Conservation (phyloP, 2,329 filamentous ascomycete genomes). For the Verticillium nubilum region DNA sequence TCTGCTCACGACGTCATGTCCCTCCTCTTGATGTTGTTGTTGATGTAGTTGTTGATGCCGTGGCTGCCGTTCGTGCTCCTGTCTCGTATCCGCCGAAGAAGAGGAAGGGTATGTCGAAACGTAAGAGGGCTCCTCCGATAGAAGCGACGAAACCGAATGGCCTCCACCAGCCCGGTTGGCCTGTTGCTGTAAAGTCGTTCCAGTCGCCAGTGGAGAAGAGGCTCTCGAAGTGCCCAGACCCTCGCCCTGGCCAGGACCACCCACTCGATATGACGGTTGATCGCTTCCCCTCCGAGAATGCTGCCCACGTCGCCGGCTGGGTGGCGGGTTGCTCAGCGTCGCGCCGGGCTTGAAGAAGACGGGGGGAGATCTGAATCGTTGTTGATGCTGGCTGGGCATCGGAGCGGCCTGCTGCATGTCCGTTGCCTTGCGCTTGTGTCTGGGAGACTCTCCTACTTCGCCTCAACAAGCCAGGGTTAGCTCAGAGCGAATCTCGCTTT, state of each 20-base stretch:
- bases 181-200: slow-evolving; percentile 18
- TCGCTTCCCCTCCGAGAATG: slow-evolving; percentile 64
- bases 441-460: slow-evolving; percentile 65
- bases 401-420: slow-evolving; percentile 44
- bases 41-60: not conserved
- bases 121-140: slow-evolving; percentile 30
- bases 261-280: slow-evolving; percentile 43
- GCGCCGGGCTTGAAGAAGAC: not conserved
- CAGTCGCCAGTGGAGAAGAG: slow-evolving; percentile 27
- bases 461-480: slow-evolving; percentile 27
- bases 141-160: slow-evolving; percentile 38
- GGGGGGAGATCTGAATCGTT: slow-evolving; percentile 43
- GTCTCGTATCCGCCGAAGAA: not conserved
- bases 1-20: not conserved
- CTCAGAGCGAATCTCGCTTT: slow-evolving; percentile 35
- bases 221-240: slow-evolving; percentile 26
- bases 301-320: slow-evolving; percentile 42
- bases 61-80: not conserved
- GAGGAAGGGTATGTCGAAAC: not conserved
- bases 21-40: not conserved
- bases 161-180: slow-evolving; percentile 10
- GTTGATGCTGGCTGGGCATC: slow-evolving; percentile 36
- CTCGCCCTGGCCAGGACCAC: slow-evolving; percentile 30
- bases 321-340: not conserved
- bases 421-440: slow-evolving; percentile 71